These are phyloP conservation scores for Paramecium sonneborni DNA, from an alignment of 73 alveolate genomes.

Conservation along the genomic window DNA sequence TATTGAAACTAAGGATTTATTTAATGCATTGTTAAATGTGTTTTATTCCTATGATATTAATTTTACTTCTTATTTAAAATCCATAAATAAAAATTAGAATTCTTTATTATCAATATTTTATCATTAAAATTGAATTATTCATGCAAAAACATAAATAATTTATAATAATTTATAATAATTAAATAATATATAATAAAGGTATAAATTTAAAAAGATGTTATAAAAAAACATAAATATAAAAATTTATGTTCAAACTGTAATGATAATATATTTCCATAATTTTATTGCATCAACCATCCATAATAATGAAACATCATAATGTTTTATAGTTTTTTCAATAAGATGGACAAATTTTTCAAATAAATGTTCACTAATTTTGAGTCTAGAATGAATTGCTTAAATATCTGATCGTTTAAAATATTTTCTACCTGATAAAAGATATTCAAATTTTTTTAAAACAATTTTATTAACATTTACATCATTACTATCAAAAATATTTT, in stretches of 20 bases:
- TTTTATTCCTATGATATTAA: background rate
- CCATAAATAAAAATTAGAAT: background rate
- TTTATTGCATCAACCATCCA: background rate
- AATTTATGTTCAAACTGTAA: background rate
- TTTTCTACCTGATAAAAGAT: background rate
- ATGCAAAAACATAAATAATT: background rate
- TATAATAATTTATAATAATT: background rate
- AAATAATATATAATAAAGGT: background rate
- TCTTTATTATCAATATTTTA: background rate
- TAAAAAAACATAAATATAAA: background rate
- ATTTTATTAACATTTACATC: background rate
- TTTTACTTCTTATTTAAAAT: background rate
- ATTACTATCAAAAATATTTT: background rate
- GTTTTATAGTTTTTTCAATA: background rate
- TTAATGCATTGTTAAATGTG: background rate
- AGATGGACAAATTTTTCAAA: constrained; percentile 1
- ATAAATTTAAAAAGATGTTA: background rate
- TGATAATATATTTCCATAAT: background rate
- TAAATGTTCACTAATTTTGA: background rate
- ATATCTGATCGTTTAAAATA: constrained; percentile 20
- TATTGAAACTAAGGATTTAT: background rate
- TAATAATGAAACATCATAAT: background rate
- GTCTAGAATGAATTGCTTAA: constrained; percentile 5
- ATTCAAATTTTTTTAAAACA: background rate
- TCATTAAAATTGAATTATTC: background rate